Evolutionary conservation across 1,284 basidiomycete species (phyloP).

Genomic region (Melampsora larici-populina): DNA sequence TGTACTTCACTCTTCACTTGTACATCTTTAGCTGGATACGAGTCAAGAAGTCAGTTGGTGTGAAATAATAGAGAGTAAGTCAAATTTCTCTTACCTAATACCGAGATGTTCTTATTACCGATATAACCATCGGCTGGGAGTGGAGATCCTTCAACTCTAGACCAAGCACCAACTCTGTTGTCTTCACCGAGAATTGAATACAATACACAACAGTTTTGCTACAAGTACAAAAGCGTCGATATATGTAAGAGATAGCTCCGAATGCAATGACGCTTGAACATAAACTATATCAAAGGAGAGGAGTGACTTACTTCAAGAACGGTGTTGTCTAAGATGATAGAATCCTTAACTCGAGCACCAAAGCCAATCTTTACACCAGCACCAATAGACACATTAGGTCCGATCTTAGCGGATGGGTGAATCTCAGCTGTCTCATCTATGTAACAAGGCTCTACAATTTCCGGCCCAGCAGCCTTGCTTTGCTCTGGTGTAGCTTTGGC

Average conservation of each 20-base stretch:
- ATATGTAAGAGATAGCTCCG: background rate
- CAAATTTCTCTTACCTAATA: conserved; percentile 54
- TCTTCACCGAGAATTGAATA: conserved; percentile 57
- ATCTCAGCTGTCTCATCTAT: conserved; percentile 53
- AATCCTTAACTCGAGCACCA: conserved; percentile 58
- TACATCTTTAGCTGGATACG: conserved; percentile 36
- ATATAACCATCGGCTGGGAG: conserved; percentile 52
- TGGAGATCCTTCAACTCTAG: conserved; percentile 57
- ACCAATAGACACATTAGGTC: conserved; percentile 48
- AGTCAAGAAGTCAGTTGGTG: background rate
- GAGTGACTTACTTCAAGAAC: conserved; percentile 53
- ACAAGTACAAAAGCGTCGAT: background rate
- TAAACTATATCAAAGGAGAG: background rate
- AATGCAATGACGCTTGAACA: conserved; percentile 13
- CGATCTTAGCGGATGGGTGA: conserved; percentile 49
- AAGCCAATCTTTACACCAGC: conserved; percentile 55
- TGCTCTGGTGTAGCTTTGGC: conserved; percentile 36
- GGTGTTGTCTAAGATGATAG: conserved; percentile 57
- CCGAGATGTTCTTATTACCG: conserved; percentile 57
- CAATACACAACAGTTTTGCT: conserved; percentile 57
- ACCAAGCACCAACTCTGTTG: conserved; percentile 57
- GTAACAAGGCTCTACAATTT: conserved; percentile 57
- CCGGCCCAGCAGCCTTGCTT: conserved; percentile 46
- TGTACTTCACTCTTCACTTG: conserved; percentile 40
- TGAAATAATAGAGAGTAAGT: conserved; percentile 1